A percentile compares a stretch with the other conserved stretches of the same genome.
These are phyloP conservation scores for Ensete ventricosum DNA, from an alignment of 176 grass and related monocot species.

Conservation along the genomic window DNA sequence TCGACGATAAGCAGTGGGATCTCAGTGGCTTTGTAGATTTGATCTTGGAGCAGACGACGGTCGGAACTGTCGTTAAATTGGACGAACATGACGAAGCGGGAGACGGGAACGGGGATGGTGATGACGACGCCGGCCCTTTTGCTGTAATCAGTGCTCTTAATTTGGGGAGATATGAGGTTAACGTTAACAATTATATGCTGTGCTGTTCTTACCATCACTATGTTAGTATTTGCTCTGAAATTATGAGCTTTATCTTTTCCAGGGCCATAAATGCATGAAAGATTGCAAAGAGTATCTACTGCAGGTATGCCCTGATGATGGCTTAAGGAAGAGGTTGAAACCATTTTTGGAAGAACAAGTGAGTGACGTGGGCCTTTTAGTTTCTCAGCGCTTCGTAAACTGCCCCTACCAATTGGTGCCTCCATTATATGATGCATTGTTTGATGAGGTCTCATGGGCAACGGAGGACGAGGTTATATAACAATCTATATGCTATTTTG, in stretches of 20 bases:
- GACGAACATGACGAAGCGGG: slow-evolving; percentile 32
- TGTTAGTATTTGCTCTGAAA: slow-evolving; percentile 6
- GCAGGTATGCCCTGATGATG: slow-evolving; percentile 36
- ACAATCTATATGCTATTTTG: background rate
- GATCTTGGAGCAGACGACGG: slow-evolving; percentile 66
- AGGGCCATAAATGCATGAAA: slow-evolving; percentile 62
- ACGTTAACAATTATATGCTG: background rate
- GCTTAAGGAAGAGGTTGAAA: slow-evolving; percentile 49
- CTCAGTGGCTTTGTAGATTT: slow-evolving; percentile 80
- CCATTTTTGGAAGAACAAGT: slow-evolving; percentile 45
- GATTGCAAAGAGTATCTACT: slow-evolving; percentile 64
- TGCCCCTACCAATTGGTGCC: slow-evolving; percentile 74
- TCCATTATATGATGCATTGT: slow-evolving; percentile 69
- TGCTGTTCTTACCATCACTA: background rate
- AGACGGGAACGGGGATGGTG: slow-evolving; percentile 10
- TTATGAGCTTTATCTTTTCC: background rate
- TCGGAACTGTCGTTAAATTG: slow-evolving; percentile 83
- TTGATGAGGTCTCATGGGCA: slow-evolving; percentile 87
- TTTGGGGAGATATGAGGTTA: slow-evolving; percentile 47
- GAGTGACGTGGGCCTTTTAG: slow-evolving; percentile 43
- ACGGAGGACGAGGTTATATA: slow-evolving; percentile 80
- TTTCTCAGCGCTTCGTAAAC: slow-evolving; percentile 75
- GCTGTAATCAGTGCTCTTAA: slow-evolving; percentile 68
- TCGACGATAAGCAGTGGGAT: slow-evolving; percentile 70
- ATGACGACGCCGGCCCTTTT: slow-evolving; percentile 46